These are phyloP conservation scores for Melampsora larici-populina DNA, from an alignment of 1,284 basidiomycete species.

Conservation along the genomic window DNA sequence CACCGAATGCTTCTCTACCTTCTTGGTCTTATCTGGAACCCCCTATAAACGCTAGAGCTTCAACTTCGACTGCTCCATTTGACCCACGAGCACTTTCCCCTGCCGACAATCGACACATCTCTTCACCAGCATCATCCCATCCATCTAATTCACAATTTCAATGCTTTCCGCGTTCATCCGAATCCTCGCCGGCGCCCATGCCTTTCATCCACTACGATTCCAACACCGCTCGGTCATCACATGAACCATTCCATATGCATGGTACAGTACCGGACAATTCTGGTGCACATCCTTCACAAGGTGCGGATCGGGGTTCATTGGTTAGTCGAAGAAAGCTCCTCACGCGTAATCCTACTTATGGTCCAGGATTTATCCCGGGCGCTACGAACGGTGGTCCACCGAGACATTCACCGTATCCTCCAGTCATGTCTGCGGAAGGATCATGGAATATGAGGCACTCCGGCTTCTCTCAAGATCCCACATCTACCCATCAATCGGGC, in stretches of 20 bases:
- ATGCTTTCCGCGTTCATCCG: not conserved
- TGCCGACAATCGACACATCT: not conserved
- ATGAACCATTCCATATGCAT: not conserved
- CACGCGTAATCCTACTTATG: not conserved
- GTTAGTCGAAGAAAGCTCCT: not conserved
- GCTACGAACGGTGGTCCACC: no score
- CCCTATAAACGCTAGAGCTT: not conserved
- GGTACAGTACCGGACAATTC: not conserved
- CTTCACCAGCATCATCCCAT: not conserved
- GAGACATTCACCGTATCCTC: not conserved
- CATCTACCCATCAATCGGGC: not conserved
- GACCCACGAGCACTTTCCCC: not conserved
- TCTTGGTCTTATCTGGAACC: not conserved
- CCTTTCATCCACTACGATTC: not conserved
- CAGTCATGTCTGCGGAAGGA: not conserved
- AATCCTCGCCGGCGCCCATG: not conserved
- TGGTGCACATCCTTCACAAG: not conserved
- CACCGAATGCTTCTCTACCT: not conserved
- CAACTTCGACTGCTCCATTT: not conserved
- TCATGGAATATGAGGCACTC: not conserved
- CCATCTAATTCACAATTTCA: not conserved
- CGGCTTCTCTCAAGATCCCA: not conserved
- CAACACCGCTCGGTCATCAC: not conserved
- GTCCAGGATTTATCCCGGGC: no score
- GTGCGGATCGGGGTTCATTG: not conserved